These are phyloP conservation scores for Pleurotus sapidus DNA, from an alignment of 768 basidiomycete genomes.

Conservation along the genomic window DNA sequence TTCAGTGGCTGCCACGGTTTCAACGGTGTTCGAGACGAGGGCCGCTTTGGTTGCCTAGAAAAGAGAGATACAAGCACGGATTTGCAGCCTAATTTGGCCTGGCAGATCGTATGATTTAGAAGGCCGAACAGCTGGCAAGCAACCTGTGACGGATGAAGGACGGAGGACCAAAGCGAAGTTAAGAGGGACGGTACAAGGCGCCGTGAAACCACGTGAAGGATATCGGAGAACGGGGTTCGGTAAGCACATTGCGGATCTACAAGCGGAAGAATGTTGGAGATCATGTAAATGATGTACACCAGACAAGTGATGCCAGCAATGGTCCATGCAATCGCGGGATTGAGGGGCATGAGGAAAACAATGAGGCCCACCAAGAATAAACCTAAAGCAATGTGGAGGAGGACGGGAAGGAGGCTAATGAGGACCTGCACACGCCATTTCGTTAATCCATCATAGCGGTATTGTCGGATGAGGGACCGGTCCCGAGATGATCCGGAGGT, in stretches of 20 bases:
- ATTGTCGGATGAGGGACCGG: conserved; percentile 34
- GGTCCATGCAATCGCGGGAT: conserved; percentile 20
- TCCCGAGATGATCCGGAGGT: conserved; percentile 34
- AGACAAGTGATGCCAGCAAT: not conserved
- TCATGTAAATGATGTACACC: not conserved
- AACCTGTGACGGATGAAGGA: no score
- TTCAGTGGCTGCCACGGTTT: no score
- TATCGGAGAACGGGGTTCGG: no score
- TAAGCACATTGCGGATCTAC: not conserved
- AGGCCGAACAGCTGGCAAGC: no score
- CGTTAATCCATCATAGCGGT: conserved; percentile 32
- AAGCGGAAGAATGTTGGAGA: not conserved
- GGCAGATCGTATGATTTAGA: no score
- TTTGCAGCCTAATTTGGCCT: no score
- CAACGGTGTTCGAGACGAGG: no score
- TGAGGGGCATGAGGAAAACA: conserved; percentile 37
- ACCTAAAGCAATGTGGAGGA: conserved; percentile 48
- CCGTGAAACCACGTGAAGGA: no score
- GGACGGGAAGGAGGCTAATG: conserved; percentile 39
- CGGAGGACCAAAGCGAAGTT: no score
- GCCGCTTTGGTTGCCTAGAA: no score
- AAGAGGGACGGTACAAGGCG: no score
- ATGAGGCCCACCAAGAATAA: conserved; percentile 50
- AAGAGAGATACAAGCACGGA: no score
- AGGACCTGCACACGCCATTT: conserved; percentile 34